Base-by-base conservation (phyloP, 2,329 filamentous ascomycete species). In the Beauveria sp. region DNA sequence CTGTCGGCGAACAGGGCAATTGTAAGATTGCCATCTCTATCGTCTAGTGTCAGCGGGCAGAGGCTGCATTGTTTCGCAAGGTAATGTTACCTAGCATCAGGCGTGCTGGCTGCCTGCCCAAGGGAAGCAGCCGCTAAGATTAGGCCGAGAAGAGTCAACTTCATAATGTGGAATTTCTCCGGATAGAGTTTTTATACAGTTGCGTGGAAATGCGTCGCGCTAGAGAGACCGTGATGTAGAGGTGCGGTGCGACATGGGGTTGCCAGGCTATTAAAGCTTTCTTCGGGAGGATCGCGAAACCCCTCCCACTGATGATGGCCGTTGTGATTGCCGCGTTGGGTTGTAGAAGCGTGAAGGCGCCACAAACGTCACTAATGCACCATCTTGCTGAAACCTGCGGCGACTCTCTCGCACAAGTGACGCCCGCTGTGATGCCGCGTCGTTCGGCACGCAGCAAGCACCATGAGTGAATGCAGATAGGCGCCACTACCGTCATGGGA, bases 1-100 rank as follows among this genome's bases (percentile, higher is more conserved):
- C 28, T 45, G 10, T 53, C 48, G 2, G 56, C 7, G 46, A 65
- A 66, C 52, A 66, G 61, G 18, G 63, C 60, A 43, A 66, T 62
- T 8, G 63, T 65, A 9, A 66, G 18, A 62, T 67, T 6, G 62
- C 66, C 49, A 22, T 46, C 16, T 8, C 48, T 60, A 28, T 28
- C 28, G 28, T 28, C 28, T 28, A 34, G 26, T 34, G 26, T 50
- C 16, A 50, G 16, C 8, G 3, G 24, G 24, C 26, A 2, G 16
- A 38, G 28, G 9, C 28, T 31, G 28, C 28, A 5, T 48, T 48
- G 10, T 3, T n/a, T 28, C 6, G 14, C 18, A 43, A 2, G 14
- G 16, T n/a, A 5, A 16, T 14, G 22, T 34, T 40, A 50, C 55
- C 16, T 12, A 3, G 43, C 28, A 8, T 48, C 54, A 18, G 53